Percentiles rank a stretch among this genome's conserved stretches.
Conservation (phyloP, 139 green algal genomes). For the Dunaliella primolecta region DNA sequence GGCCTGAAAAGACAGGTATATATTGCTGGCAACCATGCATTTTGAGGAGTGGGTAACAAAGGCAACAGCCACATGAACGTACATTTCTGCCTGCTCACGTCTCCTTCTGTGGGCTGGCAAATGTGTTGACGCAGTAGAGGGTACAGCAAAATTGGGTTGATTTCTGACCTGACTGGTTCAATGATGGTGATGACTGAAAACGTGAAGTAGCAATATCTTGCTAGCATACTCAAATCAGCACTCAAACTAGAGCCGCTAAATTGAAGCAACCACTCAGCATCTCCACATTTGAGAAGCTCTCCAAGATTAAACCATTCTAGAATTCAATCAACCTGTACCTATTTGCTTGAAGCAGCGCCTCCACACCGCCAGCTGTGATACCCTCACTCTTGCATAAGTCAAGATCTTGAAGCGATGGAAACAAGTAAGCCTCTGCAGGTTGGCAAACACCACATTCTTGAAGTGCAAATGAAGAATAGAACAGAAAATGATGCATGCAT, state of each 20-base stretch:
- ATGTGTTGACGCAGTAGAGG: no score
- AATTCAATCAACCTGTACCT: no score
- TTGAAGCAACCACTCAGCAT: background rate
- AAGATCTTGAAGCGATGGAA: background rate
- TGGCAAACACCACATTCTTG: background rate
- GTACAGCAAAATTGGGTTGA: no score
- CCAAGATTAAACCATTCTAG: background rate
- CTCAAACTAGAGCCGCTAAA: background rate
- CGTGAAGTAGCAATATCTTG: background rate
- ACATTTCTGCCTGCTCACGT: no score
- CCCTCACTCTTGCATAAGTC: background rate
- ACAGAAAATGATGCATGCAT: no score
- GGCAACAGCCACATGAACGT: no score
- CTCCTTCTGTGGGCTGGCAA: no score
- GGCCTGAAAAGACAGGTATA: no score
- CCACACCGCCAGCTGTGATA: background rate
- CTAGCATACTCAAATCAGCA: background rate
- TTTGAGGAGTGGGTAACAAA: no score
- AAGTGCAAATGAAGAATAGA: background rate
- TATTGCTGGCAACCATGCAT: no score
- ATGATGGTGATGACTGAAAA: no score
- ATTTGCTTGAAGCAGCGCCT: background rate
- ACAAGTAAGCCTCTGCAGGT: background rate
- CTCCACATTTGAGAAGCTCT: background rate
- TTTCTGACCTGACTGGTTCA: no score